Conservation (phyloP, 2,329 filamentous ascomycete species). For the Aspergillus oerlinghausenensis region DNA sequence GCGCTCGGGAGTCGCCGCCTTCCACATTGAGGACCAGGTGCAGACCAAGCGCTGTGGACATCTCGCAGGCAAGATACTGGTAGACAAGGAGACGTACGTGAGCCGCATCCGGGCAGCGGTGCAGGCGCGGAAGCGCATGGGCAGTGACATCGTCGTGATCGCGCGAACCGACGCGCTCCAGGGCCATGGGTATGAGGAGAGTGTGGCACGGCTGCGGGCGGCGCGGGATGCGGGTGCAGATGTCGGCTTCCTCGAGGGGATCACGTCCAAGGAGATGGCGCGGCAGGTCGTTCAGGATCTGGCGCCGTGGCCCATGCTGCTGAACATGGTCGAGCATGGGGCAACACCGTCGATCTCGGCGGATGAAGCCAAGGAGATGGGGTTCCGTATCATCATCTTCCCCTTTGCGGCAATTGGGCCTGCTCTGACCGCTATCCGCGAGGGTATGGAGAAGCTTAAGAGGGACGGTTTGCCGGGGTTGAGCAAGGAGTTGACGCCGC, state of each 20-base stretch:
- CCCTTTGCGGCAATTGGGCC: conserved; percentile 38
- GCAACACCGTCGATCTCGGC: conserved; percentile 37
- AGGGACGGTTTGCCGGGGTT: conserved; percentile 30
- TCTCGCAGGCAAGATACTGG: conserved; percentile 37
- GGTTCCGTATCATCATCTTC: conserved; percentile 42
- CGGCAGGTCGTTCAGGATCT: conserved; percentile 32
- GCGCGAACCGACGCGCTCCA: conserved; percentile 40
- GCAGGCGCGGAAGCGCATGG: conserved; percentile 28
- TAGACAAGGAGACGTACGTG: conserved; percentile 30
- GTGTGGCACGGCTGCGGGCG: conserved; percentile 34
- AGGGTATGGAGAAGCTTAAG: conserved; percentile 36
- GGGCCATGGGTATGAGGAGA: conserved; percentile 37
- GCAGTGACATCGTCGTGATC: conserved; percentile 42
- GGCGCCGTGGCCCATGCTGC: conserved; percentile 35
- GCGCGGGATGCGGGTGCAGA: conserved; percentile 40
- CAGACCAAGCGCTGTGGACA: conserved; percentile 42
- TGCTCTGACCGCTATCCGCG: conserved; percentile 33
- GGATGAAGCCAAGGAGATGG: conserved; percentile 36
- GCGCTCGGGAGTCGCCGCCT: conserved; percentile 50
- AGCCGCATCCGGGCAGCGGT: conserved; percentile 37
- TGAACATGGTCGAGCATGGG: conserved; percentile 45
- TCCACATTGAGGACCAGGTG: conserved; percentile 57
- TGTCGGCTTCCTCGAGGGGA: conserved; percentile 40
- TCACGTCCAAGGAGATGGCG: conserved; percentile 36
- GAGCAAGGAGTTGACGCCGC: conserved; percentile 29